Evolutionary conservation across 2,329 filamentous ascomycete genomes (phyloP).

Genomic region (Chaetomiaceae sp.): DNA sequence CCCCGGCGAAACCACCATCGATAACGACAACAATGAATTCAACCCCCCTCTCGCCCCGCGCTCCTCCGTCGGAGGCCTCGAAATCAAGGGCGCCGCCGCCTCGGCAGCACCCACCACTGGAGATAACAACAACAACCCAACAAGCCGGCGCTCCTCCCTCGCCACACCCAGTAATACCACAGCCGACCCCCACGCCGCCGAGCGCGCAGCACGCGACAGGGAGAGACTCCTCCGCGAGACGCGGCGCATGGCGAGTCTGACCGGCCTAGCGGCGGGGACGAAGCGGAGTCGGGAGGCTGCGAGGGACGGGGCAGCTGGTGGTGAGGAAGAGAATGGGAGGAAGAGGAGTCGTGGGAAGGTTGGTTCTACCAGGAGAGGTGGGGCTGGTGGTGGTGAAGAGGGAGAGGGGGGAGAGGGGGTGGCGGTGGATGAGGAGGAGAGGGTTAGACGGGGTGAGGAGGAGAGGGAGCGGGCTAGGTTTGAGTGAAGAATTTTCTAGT

Average conservation of each 20-base stretch:
- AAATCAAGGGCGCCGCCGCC: conserved; percentile 36
- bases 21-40: conserved; percentile 35
- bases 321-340: conserved; percentile 20
- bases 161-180: conserved; percentile 25
- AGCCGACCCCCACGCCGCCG: conserved; percentile 60
- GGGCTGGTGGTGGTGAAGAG: conserved; percentile 42
- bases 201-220: conserved; percentile 62
- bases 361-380: conserved; percentile 42
- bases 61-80: conserved; percentile 28
- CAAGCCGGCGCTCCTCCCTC: conserved; percentile 38
- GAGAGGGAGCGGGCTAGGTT: conserved; percentile 54
- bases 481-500: too few relatives aligned
- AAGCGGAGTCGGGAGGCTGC: conserved; percentile 47
- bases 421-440: conserved; percentile 39
- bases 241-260: conserved; percentile 56
- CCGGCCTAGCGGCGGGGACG: conserved; percentile 40
- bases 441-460: conserved; percentile 52
- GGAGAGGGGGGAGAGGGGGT: conserved; percentile 49
- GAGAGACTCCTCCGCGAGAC: conserved; percentile 65
- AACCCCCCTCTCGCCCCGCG: conserved; percentile 41
- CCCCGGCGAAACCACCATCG: background rate
- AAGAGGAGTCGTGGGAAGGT: conserved; percentile 42
- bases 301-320: conserved; percentile 28
- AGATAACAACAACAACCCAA: too few relatives aligned
- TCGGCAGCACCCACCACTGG: background rate